A percentile compares a stretch with the other conserved stretches of the same genome.
Conservation (phyloP, 176 grass and related monocot species). For the Raddia distichophylla region DNA sequence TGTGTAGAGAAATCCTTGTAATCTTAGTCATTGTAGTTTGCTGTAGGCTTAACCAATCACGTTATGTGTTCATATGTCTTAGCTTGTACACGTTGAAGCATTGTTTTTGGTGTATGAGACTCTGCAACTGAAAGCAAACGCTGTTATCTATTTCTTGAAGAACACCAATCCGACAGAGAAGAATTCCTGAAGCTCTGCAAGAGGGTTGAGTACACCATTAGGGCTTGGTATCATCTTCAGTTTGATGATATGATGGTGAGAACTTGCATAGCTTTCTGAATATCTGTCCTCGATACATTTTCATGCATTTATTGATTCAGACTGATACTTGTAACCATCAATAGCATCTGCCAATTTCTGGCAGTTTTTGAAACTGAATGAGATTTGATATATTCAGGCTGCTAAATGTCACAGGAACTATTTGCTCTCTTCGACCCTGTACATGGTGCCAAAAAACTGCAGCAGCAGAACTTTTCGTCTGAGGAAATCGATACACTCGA, state of each 20-base stretch:
- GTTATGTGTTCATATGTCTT: constrained; percentile 20
- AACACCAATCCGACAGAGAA: constrained; percentile 61
- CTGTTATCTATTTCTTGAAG: constrained; percentile 51
- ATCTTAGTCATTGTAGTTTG: constrained; percentile 20
- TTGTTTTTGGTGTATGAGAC: constrained; percentile 12
- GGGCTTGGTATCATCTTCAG: constrained; percentile 95
- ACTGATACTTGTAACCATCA: constrained; percentile 3
- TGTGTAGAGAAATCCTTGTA: constrained; percentile 4
- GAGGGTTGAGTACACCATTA: constrained; percentile 87
- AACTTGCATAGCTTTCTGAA: neutral
- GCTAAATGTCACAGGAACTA: constrained; percentile 64
- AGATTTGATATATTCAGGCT: constrained; percentile 31
- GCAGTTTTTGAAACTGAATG: constrained; percentile 22
- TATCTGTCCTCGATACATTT: neutral
- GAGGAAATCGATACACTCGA: constrained; percentile 81
- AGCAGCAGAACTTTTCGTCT: constrained; percentile 70
- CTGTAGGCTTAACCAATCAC: neutral
- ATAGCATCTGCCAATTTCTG: constrained; percentile 12
- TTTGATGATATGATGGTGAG: constrained; percentile 99
- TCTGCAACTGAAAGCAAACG: constrained; percentile 20
- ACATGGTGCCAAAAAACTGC: constrained; percentile 69
- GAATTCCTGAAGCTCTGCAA: constrained; percentile 95
- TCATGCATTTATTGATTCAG: neutral
- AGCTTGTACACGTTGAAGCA: constrained; percentile 23
- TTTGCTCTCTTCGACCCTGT: constrained; percentile 91